Base-by-base conservation (phyloP, 2,329 filamentous ascomycete species). In the Penicillium nordicum region DNA sequence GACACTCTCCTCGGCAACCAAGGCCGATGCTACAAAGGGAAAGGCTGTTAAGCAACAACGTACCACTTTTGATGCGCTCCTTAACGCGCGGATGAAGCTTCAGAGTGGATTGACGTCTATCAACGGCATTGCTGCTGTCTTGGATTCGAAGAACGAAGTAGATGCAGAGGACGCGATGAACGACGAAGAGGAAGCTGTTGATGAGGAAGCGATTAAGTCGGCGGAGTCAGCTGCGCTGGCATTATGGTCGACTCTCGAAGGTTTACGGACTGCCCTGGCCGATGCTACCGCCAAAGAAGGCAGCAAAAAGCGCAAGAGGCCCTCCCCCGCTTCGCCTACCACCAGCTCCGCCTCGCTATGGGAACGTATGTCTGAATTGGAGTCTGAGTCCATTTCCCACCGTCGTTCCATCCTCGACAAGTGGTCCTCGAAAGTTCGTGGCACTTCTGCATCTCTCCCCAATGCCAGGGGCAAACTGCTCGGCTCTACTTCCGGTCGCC, bases 31-130 rank as follows among this genome's bases (percentile, higher is more conserved):
- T 5, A 84, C 87, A 41, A 97, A 97, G 74, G 94, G 94, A 12
- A 77, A 83, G 53, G 93, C 93, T 0, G 90, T 99, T 37, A 93
- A 92, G 66, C 80, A 86, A 55, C 94, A 99, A 75, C 86, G 92
- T 50, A 88, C 87, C 59, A 85, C 88, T 0, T 99, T 96, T 68
- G 93, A 97, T 65, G 85, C 89, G 0, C 83, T 97, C 0, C 82
- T 99, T 32, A 96, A 96, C 75, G 84, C 92, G 14, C 87, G 94
- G 21, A 97, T 99, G 69, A 89, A 93, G 58, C 78, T 99, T 18
- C 95, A 99, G 73, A 97, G 97, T 73, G 91, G 90, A 1, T 77
- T 99, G 14, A 83, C 94, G 16, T 87, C 89, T 0, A 84, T 88
- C 27, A 97, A 97, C 72, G 88, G 91, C 1, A 79, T 95, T 40